These are phyloP conservation scores for Lepidium aucheri DNA, from an alignment of 345 rosid genomes.

Conservation along the genomic window DNA sequence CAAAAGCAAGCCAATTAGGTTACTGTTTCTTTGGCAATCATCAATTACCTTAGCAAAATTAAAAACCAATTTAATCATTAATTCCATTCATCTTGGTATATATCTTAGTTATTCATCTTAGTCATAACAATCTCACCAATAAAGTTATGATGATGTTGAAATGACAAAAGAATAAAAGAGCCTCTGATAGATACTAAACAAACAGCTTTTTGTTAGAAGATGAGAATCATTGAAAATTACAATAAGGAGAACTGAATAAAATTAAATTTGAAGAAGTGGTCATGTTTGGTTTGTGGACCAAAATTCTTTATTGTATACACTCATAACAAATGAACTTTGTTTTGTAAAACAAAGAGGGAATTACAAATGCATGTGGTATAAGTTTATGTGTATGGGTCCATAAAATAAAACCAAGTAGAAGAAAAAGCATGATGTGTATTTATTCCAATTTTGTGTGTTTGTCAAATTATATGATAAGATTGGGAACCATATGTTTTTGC, in stretches of 20 bases:
- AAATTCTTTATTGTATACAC: not conserved
- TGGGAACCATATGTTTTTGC: slow-evolving; percentile 24
- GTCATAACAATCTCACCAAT: not conserved
- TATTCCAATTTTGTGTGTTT: slow-evolving; percentile 27
- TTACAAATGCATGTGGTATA: slow-evolving; percentile 2
- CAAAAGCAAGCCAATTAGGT: no score
- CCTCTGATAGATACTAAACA: slow-evolving; percentile 11
- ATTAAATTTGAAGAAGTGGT: slow-evolving; percentile 1
- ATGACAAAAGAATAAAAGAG: not conserved
- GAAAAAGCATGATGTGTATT: slow-evolving; percentile 28
- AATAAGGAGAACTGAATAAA: not conserved
- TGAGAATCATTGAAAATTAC: slow-evolving; percentile 8
- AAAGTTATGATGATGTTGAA: not conserved
- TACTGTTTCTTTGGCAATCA: no score
- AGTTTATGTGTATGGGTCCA: slow-evolving; percentile 25
- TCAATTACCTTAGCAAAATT: not conserved
- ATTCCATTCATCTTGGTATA: not conserved
- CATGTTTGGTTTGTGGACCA: slow-evolving; percentile 22
- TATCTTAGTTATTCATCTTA: not conserved
- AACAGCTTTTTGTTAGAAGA: not conserved
- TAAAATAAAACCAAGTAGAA: not conserved
- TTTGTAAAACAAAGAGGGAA: slow-evolving; percentile 1
- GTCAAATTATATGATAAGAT: slow-evolving; percentile 21
- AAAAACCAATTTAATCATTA: not conserved
- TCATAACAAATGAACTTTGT: not conserved